These are phyloP conservation scores for Glycine soja DNA, from an alignment of 306 rosid species.

Conservation along the genomic window DNA sequence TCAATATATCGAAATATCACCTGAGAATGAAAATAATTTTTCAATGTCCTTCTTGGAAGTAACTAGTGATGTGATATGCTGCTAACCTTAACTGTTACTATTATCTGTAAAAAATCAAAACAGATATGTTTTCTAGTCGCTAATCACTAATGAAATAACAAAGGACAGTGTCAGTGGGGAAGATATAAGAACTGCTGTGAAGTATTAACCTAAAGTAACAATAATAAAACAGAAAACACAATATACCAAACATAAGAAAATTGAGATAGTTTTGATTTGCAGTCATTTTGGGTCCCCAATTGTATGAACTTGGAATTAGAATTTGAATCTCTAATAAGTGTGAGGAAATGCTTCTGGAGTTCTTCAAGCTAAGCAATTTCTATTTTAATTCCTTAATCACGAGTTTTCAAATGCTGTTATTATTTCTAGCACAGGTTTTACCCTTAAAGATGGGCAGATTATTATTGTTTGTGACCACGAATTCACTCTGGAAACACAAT, in stretches of 20 bases:
- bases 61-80: slow-evolving; percentile 60
- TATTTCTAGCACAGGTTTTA: neutral
- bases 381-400: neutral
- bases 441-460: neutral
- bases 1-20: slow-evolving; percentile 74
- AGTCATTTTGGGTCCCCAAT: neutral
- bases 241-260: slow-evolving; percentile 10
- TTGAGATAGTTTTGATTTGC: neutral
- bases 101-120: slow-evolving; percentile 58
- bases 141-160: slow-evolving; percentile 8
- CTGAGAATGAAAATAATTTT: slow-evolving; percentile 91
- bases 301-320: neutral
- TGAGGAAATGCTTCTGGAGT: neutral
- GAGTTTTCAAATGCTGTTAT: slow-evolving; percentile 22
- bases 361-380: neutral
- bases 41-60: slow-evolving; percentile 64
- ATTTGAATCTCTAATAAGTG: neutral
- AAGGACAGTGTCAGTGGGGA: neutral
- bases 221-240: neutral
- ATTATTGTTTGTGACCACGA: slow-evolving; percentile 9
- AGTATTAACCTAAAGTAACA: slow-evolving; percentile 20
- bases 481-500: neutral
- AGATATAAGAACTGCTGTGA: slow-evolving; percentile 10
- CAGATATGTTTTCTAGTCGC: neutral
- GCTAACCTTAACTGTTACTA: slow-evolving; percentile 69